phyloP scores from a whole-genome alignment of 2,329 filamentous ascomycete genomes.

The Aspergillus tubingensis region DNA sequence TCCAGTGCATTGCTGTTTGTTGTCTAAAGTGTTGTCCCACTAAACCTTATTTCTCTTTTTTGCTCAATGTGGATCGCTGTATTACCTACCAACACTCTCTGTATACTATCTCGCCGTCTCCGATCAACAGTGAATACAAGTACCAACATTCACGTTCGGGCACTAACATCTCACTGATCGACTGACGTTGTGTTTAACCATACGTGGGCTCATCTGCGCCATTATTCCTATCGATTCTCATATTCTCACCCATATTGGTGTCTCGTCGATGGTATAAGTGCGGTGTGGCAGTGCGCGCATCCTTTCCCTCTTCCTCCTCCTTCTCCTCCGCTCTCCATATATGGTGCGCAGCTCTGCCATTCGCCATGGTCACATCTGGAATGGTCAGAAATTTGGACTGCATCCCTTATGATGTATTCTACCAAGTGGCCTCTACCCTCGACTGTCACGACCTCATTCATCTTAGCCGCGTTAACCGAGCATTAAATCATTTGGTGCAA shows the following conservation, averaged over 20 bases:
- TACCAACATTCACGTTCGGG: not conserved
- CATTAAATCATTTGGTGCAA: constrained; percentile 54
- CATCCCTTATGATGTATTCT: constrained; percentile 67
- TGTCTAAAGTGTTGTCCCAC: not conserved
- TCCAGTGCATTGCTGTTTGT: not conserved
- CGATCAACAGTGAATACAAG: not conserved
- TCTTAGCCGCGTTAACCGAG: constrained; percentile 55
- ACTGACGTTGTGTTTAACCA: not conserved
- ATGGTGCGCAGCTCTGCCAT: not conserved
- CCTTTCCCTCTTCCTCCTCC: not conserved
- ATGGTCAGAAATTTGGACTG: constrained; percentile 38
- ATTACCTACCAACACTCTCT: not conserved
- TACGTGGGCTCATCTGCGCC: not conserved
- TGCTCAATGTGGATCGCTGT: not conserved
- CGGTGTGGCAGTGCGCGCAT: not conserved
- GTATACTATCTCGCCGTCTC: no score
- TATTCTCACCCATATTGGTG: not conserved
- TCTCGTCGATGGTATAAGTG: not conserved
- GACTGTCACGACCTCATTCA: constrained; percentile 61
- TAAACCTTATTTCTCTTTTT: not conserved
- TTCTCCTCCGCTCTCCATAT: not conserved
- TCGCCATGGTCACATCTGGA: not conserved
- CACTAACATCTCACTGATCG: not conserved
- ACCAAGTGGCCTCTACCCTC: constrained; percentile 58
- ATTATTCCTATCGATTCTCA: not conserved